These are phyloP conservation scores for Pseudogymnoascus sp. DNA, from an alignment of 2,329 filamentous ascomycete species.

Conservation along the genomic window DNA sequence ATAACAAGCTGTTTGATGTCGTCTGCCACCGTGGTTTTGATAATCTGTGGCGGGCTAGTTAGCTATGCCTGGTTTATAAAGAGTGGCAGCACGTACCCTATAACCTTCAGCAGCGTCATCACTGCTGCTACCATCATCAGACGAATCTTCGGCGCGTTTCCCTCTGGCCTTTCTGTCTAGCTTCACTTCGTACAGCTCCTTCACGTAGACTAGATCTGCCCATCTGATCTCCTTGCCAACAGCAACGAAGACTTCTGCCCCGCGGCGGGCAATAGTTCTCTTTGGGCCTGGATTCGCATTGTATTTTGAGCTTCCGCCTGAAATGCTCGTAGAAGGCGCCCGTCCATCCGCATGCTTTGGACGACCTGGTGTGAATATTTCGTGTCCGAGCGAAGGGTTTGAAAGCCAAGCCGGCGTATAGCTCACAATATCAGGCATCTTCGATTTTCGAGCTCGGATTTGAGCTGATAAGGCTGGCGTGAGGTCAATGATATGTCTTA, in stretches of 20 bases:
- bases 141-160: conserved; percentile 21
- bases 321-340: conserved; percentile 28
- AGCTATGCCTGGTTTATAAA: conserved; percentile 20
- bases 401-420: conserved; percentile 85
- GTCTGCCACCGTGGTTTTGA: conserved; percentile 70
- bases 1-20: conserved; percentile 79
- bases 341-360: conserved; percentile 18
- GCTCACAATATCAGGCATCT: conserved; percentile 78
- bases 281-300: conserved; percentile 40
- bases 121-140: conserved; percentile 16
- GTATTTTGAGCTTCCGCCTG: conserved; percentile 17
- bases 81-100: conserved; percentile 30
- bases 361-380: conserved; percentile 57
- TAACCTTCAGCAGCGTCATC: conserved; percentile 35
- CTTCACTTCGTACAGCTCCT: conserved; percentile 48
- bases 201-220: conserved; percentile 74
- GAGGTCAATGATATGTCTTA: neutral
- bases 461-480: conserved; percentile 1
- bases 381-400: conserved; percentile 65
- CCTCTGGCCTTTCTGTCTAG: conserved; percentile 18
- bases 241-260: conserved; percentile 81
- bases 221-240: conserved; percentile 86
- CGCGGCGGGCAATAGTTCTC: conserved; percentile 67
- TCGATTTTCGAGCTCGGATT: conserved; percentile 15
- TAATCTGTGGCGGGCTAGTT: conserved; percentile 42